Percentiles rank a stretch among this genome's conserved stretches.
These are phyloP conservation scores for Dryas alaskensis DNA, from an alignment of 306 rosid genomes.

Conservation along the genomic window DNA sequence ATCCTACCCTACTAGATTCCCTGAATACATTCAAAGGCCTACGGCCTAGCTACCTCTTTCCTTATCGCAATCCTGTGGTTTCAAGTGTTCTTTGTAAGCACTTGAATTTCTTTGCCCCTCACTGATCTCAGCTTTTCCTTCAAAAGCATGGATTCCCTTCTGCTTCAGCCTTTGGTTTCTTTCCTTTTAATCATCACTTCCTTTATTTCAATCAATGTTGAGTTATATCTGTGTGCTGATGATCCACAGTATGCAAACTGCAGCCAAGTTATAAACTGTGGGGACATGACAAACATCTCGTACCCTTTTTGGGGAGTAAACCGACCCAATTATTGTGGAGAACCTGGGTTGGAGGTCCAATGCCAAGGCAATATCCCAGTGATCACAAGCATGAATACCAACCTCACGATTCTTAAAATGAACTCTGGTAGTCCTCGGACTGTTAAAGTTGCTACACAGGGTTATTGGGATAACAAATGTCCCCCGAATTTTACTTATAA, in stretches of 20 bases:
- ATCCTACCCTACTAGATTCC: too few relatives aligned
- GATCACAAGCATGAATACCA: background rate
- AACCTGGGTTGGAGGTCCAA: background rate
- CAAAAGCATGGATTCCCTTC: background rate
- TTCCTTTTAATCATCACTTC: background rate
- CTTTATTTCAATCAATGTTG: background rate
- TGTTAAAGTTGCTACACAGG: background rate
- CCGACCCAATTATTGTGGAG: constrained; percentile 17
- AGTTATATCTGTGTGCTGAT: background rate
- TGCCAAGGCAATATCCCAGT: background rate
- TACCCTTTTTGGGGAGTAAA: constrained; percentile 26
- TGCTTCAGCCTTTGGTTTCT: background rate
- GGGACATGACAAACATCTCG: background rate
- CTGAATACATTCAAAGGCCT: too few relatives aligned
- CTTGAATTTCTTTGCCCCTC: background rate
- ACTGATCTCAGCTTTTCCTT: background rate
- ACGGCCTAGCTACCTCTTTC: too few relatives aligned
- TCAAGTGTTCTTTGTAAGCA: background rate
- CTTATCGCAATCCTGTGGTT: background rate
- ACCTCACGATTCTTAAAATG: constrained; percentile 7
- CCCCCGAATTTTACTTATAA: background rate
- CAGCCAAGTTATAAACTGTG: constrained; percentile 3
- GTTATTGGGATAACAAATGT: constrained; percentile 1
- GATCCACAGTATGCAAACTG: background rate
- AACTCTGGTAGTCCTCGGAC: background rate